Conservation (phyloP, 306 rosid genomes). For the Prunus padus region DNA sequence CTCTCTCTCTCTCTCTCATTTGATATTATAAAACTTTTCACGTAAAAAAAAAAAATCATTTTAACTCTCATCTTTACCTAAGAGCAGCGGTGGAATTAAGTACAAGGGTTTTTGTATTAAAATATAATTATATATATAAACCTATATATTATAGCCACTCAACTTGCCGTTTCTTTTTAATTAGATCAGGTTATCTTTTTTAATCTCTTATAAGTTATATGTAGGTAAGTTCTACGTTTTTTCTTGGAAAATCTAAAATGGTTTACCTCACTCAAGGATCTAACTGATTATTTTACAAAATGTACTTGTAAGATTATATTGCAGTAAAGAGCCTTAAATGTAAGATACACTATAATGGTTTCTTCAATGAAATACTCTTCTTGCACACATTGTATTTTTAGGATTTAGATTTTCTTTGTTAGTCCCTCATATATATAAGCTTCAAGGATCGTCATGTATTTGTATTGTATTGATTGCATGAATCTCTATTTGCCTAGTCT, state of each 20-base stretch:
- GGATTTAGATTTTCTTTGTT: background rate
- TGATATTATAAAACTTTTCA: no score
- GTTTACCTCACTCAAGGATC: no score
- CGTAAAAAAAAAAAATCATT: no score
- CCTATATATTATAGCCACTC: no score
- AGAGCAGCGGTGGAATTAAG: no score
- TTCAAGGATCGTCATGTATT: background rate
- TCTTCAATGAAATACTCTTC: constrained; percentile 47
- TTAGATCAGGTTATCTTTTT: background rate
- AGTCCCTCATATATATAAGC: background rate
- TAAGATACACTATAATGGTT: constrained; percentile 40
- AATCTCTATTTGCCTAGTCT: background rate
- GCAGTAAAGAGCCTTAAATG: constrained; percentile 56
- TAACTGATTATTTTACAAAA: no score
- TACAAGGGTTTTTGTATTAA: no score
- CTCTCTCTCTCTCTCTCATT: no score
- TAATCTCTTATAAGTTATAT: background rate
- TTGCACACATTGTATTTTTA: no score
- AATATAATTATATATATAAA: no score
- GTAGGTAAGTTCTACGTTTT: background rate
- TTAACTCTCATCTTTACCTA: no score
- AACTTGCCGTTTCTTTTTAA: no score
- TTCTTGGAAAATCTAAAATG: background rate
- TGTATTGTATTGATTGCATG: background rate
- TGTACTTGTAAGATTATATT: background rate